Base-by-base conservation (phyloP, 345 rosid genomes). In the Brassica juncea region DNA sequence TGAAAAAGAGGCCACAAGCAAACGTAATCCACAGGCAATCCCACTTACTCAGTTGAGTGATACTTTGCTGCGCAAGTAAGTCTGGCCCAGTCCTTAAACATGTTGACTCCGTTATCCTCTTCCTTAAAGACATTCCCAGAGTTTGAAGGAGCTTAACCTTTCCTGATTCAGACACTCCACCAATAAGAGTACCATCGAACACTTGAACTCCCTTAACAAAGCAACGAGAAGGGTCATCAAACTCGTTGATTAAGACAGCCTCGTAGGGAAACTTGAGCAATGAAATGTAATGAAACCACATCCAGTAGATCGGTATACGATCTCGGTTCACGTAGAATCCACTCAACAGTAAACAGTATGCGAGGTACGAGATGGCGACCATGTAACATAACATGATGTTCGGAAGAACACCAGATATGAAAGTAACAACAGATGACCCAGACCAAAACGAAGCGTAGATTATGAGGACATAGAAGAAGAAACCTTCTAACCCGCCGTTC, bases 381-480 rank as follows among this genome's bases (percentile, higher is more conserved):
- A 80, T 83, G 84, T 81, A 85, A 16, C 88, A 84, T 52, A 75
- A 1, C 19, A 83, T 81, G 37, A 84, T 57, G 49, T 86, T 75
- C 0, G 89, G 84, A 6, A 86, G 66, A 5, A 85, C 35, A 1
- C 86, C 91, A 5, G 87, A 66, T 5, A 82, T 34, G 77, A 88
- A 86, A 6, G 84, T 76, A 11, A 86, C 83, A 5, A 73, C 68
- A 1, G 96, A 91, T 54, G 87, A 86, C 16, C 97, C 97, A 0
- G 94, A 89, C 96, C 96, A 92, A 68, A 86, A 83, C 5, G 86
- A 72, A 0, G 83, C 78, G 68, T 85, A 81, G n/a, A 84, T 83
- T 8, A 82, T 70, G 58, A 82, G 62, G 21, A 35, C 70, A 77
- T 79, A 86, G 84, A 79, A 86, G 3, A 72, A 10, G 73, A 81